These are phyloP conservation scores for Peronospora tabacina DNA, from an alignment of 352 stramenopile species.

Conservation along the genomic window DNA sequence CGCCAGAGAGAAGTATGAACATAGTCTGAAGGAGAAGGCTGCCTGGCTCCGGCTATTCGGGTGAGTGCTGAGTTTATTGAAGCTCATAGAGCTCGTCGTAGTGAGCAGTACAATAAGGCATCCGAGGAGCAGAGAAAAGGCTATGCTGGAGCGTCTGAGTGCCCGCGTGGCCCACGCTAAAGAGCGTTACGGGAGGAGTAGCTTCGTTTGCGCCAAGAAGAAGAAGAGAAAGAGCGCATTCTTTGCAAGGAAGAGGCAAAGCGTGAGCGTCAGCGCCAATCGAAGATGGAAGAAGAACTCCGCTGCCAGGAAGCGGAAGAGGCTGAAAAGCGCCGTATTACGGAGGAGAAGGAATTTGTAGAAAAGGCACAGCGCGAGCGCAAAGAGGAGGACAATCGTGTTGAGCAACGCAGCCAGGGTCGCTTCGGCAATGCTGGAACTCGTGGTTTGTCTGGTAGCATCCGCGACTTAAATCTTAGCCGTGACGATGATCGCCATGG, in stretches of 20 bases:
- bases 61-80: constrained; percentile 73
- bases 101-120: constrained; percentile 83
- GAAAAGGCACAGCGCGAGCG: constrained; percentile 20
- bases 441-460: constrained; percentile 17
- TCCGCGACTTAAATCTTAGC: constrained; percentile 12
- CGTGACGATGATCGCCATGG: constrained; percentile 24
- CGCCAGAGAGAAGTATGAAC: constrained; percentile 84
- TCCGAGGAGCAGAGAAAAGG: constrained; percentile 78
- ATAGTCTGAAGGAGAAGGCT: constrained; percentile 83
- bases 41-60: constrained; percentile 63
- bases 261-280: constrained; percentile 45
- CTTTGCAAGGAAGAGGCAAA: constrained; percentile 54
- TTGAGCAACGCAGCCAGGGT: constrained; percentile 25
- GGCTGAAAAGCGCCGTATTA: constrained; percentile 32
- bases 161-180: constrained; percentile 57
- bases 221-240: constrained; percentile 58
- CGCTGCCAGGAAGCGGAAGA: constrained; percentile 61
- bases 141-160: constrained; percentile 54
- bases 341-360: constrained; percentile 40
- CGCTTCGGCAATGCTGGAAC: constrained; percentile 28
- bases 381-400: constrained; percentile 39
- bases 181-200: constrained; percentile 63
- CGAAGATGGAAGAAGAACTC: constrained; percentile 56
- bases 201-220: constrained; percentile 40
- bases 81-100: constrained; percentile 62